Conservation (phyloP, 2,329 filamentous ascomycete genomes). For the Colletotrichum incanum region DNA sequence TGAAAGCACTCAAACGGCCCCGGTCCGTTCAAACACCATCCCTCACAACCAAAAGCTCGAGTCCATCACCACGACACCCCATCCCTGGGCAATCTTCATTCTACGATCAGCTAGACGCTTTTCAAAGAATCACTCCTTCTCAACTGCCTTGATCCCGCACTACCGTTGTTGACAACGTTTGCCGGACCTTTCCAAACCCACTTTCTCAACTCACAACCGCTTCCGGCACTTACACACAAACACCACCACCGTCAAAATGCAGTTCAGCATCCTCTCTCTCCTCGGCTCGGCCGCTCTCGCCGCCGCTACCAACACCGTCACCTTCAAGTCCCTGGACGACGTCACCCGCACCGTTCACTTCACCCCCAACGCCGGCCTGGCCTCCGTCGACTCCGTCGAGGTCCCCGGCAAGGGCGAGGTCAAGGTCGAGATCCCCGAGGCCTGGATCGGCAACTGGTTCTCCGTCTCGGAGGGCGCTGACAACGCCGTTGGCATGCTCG, state of each 20-base stretch:
- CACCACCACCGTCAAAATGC: conserved; percentile 62
- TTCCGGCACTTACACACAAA: conserved; percentile 38
- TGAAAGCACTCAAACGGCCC: conserved; percentile 38
- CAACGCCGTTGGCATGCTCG: conserved; percentile 66
- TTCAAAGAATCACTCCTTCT: conserved; percentile 7
- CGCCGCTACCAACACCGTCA: conserved; percentile 64
- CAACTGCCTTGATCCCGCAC: conserved; percentile 18
- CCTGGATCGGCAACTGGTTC: conserved; percentile 68
- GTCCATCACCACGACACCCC: conserved; percentile 33
- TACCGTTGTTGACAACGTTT: conserved; percentile 41
- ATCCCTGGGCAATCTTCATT: conserved; percentile 30
- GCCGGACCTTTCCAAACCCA: conserved; percentile 31
- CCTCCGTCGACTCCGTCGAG: conserved; percentile 55
- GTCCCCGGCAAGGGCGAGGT: conserved; percentile 57
- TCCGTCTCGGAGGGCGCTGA: conserved; percentile 61
- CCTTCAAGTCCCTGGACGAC: conserved; percentile 72
- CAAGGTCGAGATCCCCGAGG: conserved; percentile 59
- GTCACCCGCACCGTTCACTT: conserved; percentile 66
- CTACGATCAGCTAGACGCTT: conserved; percentile 36
- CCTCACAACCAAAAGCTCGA: conserved; percentile 29
- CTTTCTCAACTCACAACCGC: conserved; percentile 25
- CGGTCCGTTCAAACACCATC: conserved; percentile 29
- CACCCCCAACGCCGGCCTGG: conserved; percentile 59
- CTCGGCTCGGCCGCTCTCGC: conserved; percentile 59
- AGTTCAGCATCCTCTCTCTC: conserved; percentile 64